phyloP scores from a whole-genome alignment of 176 grass and related monocot genomes.

The Tillandsia leiboldiana region DNA sequence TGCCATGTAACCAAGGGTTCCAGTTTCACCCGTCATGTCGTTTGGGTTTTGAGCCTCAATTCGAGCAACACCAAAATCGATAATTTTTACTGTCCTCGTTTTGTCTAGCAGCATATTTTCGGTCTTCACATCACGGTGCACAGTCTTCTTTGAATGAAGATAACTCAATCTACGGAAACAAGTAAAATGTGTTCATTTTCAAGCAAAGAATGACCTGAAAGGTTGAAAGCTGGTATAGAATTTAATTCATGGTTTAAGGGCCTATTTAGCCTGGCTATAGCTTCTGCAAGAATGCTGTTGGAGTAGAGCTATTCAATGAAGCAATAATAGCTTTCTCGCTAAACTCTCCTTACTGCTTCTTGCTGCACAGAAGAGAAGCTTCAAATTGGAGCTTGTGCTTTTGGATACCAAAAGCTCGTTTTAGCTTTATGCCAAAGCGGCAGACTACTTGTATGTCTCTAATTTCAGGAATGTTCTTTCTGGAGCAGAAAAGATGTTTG shows the following conservation, averaged over 20 bases:
- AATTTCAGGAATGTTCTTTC: no score
- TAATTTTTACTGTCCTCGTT: constrained; percentile 88
- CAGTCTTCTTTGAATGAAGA: constrained; percentile 96
- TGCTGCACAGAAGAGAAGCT: no score
- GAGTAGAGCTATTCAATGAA: no score
- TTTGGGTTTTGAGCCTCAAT: constrained; percentile 96
- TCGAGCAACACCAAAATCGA: constrained; percentile 98
- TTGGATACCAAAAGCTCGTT: no score
- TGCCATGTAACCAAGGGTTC: constrained; percentile 99
- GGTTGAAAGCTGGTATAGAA: constrained; percentile 8
- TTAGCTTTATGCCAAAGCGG: no score
- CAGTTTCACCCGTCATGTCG: constrained; percentile 98
- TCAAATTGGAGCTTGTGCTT: no score
- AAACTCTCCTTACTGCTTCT: no score
- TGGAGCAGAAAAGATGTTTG: no score
- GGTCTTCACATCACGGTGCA: constrained; percentile 96
- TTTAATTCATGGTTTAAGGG: neutral
- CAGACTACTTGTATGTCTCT: no score
- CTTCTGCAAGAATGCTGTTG: no score
- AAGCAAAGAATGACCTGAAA: constrained; percentile 12
- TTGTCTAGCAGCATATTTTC: constrained; percentile 99
- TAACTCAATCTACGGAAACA: constrained; percentile 64
- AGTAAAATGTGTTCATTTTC: constrained; percentile 8
- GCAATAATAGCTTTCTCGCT: no score
- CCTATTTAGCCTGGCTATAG: no score